Evolutionary conservation across 2,329 filamentous ascomycete species (phyloP), one percentile per base, ranked within the genome.

Genomic region (Alternaria panax): DNA sequence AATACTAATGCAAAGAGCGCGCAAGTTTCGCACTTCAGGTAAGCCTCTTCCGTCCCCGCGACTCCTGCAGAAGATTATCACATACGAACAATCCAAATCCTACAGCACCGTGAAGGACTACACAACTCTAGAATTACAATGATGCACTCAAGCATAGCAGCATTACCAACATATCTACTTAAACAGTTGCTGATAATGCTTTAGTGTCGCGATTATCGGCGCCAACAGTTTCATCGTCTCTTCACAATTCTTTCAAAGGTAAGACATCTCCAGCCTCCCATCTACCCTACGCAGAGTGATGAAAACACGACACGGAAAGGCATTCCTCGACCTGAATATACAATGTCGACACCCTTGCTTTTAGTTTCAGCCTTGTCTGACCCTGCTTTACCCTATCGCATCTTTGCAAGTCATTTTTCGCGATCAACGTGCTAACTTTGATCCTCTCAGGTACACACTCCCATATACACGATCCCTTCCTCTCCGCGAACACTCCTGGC

Each of bases 301-400:
- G 86, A 88, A 83, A 77, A 78, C 78, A 81, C 79, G 86, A 88
- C 86, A 86, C 84, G 83, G 84, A 86, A 82, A 85, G 86, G 86
- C 86, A 88, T 88, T 88, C 86, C 86, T 88, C 86, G 84, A 85
- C 81, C 86, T 83, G 85, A 88, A 88, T 79, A 80, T 78, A 81
- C 77, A 79, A 83, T 88, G 86, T 87, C 83, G 86, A 88, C 85
- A 83, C 82, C 55, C 59, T 62, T 85, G 85, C 87, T 67, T 61
- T 77, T 86, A 88, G 86, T 88, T 88, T 88, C 86, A 88, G 86
- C 86, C 86, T 88, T 88, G 86, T 88, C 86, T 88, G 86, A 88
- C 79, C 72, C 68, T 71, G 69, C 68, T 66, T 48, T 62, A 61
- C 18, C 55, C 42, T 45, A 40, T 53, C 24, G 51, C 58, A 62